These are phyloP conservation scores for Pseudogymnoascus sp. DNA, from an alignment of 2,329 filamentous ascomycete genomes.

Conservation along the genomic window DNA sequence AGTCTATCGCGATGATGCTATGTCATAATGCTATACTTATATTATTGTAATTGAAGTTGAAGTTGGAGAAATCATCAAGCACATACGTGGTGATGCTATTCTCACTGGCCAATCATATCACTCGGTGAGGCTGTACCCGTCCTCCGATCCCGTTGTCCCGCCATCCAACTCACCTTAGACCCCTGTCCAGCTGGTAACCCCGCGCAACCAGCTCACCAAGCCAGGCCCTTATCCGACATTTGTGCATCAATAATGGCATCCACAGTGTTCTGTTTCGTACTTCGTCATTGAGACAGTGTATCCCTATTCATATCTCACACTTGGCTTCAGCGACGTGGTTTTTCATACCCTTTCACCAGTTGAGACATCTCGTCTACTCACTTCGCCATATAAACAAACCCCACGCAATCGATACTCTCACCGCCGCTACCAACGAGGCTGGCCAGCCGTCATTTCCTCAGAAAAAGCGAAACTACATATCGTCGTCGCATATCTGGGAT, in stretches of 20 bases:
- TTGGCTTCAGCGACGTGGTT: background rate
- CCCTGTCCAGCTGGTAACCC: background rate
- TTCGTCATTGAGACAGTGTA: conserved; percentile 3
- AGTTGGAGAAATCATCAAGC: background rate
- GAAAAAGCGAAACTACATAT: background rate
- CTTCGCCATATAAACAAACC: background rate
- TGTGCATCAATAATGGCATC: conserved; percentile 7
- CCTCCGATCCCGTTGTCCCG: conserved; percentile 7
- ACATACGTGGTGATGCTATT: background rate
- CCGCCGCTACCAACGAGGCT: conserved; percentile 2
- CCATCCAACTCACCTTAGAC: conserved; percentile 1
- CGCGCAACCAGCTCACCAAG: conserved; percentile 7
- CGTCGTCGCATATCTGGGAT: background rate
- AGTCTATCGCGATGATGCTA: background rate
- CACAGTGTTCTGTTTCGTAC: conserved; percentile 5
- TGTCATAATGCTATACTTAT: background rate
- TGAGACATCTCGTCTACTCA: background rate
- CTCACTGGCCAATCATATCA: background rate
- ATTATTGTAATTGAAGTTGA: background rate
- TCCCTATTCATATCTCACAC: conserved; percentile 1
- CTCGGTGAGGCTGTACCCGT: background rate
- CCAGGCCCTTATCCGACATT: conserved; percentile 3
- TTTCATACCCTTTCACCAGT: background rate
- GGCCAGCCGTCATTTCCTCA: background rate
- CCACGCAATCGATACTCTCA: background rate